Base-by-base conservation (phyloP, 768 basidiomycete species). In the Ramaria rubella region DNA sequence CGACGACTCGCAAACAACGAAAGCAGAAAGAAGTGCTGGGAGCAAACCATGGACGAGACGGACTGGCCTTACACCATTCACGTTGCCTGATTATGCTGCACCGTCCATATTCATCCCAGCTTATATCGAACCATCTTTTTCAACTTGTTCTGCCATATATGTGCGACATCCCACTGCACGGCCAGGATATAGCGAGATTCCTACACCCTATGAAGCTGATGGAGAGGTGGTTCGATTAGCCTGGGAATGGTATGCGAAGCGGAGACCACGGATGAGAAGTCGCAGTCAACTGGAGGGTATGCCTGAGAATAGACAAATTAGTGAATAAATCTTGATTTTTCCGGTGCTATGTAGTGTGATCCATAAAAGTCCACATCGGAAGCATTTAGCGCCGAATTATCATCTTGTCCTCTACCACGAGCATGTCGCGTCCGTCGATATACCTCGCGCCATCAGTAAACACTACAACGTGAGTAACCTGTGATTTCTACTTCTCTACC, bases 121-220 rank as follows among this genome's bases (percentile, higher is more conserved):
- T 0, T 94, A 93, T 69, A 79, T 93, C 52, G 90, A 94, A 62
- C 81, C 85, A 12, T 88, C 85, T 56, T 97, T 89, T 76, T 66
- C 79, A 46, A 92, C 93, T 9, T 97, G 95, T 70, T 91, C 94
- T 1, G 86, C 86, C 14, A 76, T 97, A 51, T 98, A 95, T 68
- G 82, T 98, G 30, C 89, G 96, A 34, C 93, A 98, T 65, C 96
- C 96, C 7, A 96, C 94, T 0, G 96, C 95, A 0, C 83, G 93
- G n/a, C 91, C 94, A 0, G 90, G 90, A 5, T 94, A 95, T 72
- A 90, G 87, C 15, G 96, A 99, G 70, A 87, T 99, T 34, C 92
- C 95, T 5, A 90, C 90, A 4, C 96, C 96, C 2, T 98, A 88
- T 69, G 92, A 94, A 60, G 94, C 96, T 0, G 94, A 96, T 64